These are phyloP conservation scores for Pleoardoris graminearum DNA, from an alignment of 2,329 filamentous ascomycete species.

Conservation along the genomic window DNA sequence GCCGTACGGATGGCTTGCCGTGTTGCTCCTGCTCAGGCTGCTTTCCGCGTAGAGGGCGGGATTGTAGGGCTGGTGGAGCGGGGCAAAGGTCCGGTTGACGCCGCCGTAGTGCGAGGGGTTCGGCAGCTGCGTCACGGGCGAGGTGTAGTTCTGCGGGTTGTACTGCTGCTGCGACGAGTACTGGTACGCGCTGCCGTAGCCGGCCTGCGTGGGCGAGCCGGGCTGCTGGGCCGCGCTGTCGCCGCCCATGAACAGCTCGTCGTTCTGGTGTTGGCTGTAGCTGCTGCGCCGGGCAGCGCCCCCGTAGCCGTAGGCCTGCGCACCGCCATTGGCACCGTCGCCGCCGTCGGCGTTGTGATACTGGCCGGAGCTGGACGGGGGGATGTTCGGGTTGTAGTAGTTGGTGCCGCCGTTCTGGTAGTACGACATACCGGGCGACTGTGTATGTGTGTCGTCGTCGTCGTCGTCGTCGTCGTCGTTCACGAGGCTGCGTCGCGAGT, in stretches of 20 bases:
- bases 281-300: slow-evolving; percentile 43
- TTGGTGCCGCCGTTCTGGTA: slow-evolving; percentile 60
- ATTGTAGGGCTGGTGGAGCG: slow-evolving; percentile 49
- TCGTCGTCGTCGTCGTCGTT: slow-evolving; percentile 35
- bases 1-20: slow-evolving; percentile 41
- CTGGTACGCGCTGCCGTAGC: slow-evolving; percentile 45
- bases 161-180: slow-evolving; percentile 49
- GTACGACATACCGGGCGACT: slow-evolving; percentile 55
- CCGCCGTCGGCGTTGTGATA: slow-evolving; percentile 61
- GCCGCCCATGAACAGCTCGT: slow-evolving; percentile 66
- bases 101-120: slow-evolving; percentile 68
- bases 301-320: slow-evolving; percentile 43
- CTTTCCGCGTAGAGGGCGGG: slow-evolving; percentile 50
- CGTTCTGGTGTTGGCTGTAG: slow-evolving; percentile 45
- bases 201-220: slow-evolving; percentile 31
- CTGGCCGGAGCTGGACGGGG: slow-evolving; percentile 44
- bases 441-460: slow-evolving; percentile 15
- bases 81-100: slow-evolving; percentile 41
- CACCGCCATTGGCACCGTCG: slow-evolving; percentile 65
- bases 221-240: slow-evolving; percentile 31
- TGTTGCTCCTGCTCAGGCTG: slow-evolving; percentile 34
- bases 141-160: slow-evolving; percentile 65
- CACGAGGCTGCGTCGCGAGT: slow-evolving; percentile 40
- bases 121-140: slow-evolving; percentile 42
- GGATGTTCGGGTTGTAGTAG: slow-evolving; percentile 51